Evolutionary conservation across 805 yeast species (phyloP).

Genomic region (Myxozyma neglecta): DNA sequence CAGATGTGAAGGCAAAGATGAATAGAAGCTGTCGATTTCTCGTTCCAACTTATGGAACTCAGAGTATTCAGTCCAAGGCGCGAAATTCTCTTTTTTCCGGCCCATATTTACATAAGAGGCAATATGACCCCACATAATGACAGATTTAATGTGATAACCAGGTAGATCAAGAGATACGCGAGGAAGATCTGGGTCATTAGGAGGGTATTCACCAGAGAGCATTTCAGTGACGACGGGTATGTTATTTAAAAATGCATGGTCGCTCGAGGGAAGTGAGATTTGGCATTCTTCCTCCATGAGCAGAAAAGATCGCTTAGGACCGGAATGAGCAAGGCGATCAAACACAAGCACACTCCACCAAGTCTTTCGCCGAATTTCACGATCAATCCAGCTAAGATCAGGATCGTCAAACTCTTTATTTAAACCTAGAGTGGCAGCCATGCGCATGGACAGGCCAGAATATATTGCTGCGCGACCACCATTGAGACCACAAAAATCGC

Average conservation of each 20-base stretch:
- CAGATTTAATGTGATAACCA: slow-evolving; percentile 34
- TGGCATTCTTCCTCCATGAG: slow-evolving; percentile 35
- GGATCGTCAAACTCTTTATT: slow-evolving; percentile 36
- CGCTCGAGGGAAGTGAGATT: slow-evolving; percentile 38
- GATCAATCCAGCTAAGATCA: slow-evolving; percentile 39
- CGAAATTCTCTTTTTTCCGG: slow-evolving; percentile 33
- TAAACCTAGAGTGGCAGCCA: slow-evolving; percentile 40
- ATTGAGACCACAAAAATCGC: slow-evolving; percentile 40
- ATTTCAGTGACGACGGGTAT: slow-evolving; percentile 36
- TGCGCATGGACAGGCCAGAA: slow-evolving; percentile 41
- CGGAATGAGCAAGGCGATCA: slow-evolving; percentile 41
- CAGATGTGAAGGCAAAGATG: slow-evolving; percentile 34
- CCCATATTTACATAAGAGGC: slow-evolving; percentile 34
- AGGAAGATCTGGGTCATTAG: slow-evolving; percentile 31
- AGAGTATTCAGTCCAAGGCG: slow-evolving; percentile 40
- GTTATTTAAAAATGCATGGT: slow-evolving; percentile 35
- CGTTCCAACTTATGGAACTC: slow-evolving; percentile 32
- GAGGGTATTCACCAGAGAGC: slow-evolving; percentile 33
- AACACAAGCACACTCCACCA: slow-evolving; percentile 42
- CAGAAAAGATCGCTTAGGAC: slow-evolving; percentile 38
- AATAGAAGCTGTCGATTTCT: slow-evolving; percentile 32
- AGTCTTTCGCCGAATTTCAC: slow-evolving; percentile 40
- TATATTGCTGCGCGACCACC: slow-evolving; percentile 43
- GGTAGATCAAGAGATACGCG: slow-evolving; percentile 34
- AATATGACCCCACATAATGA: slow-evolving; percentile 36